Percentiles rank a stretch among this genome's conserved stretches.
phyloP scores from a whole-genome alignment of 768 basidiomycete species.

The Atractiella rhizophila region DNA sequence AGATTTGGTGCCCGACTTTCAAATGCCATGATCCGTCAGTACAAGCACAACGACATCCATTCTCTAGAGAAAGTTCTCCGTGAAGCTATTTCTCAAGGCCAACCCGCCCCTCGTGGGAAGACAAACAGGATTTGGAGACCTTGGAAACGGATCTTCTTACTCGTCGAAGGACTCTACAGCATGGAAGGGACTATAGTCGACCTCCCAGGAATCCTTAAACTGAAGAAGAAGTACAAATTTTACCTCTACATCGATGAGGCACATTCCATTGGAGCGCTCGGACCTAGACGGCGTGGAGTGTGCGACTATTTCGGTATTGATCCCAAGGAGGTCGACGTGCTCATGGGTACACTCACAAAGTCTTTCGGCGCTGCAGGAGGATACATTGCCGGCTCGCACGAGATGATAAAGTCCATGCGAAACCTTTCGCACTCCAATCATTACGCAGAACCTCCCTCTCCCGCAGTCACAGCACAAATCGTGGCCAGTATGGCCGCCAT shows the following conservation, averaged over 20 bases:
- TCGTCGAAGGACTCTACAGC: constrained; percentile 86
- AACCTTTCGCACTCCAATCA: constrained; percentile 45
- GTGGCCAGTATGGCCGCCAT: constrained; percentile 83
- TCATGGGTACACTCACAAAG: constrained; percentile 93
- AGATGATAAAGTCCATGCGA: constrained; percentile 55
- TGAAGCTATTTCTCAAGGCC: constrained; percentile 87
- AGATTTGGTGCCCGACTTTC: constrained; percentile 72
- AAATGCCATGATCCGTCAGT: constrained; percentile 69
- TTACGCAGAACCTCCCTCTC: constrained; percentile 76
- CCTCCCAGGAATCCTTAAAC: constrained; percentile 50
- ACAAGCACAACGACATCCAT: constrained; percentile 89
- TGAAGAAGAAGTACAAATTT: constrained; percentile 96
- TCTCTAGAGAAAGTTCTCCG: constrained; percentile 52
- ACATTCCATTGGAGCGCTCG: constrained; percentile 86
- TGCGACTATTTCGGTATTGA: constrained; percentile 75
- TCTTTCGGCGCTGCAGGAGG: constrained; percentile 82
- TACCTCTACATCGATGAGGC: constrained; percentile 91
- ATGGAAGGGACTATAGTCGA: constrained; percentile 95
- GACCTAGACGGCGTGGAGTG: constrained; percentile 80
- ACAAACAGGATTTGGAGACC: constrained; percentile 95
- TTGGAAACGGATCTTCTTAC: constrained; percentile 90
- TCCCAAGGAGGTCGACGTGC: constrained; percentile 57
- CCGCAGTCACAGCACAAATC: constrained; percentile 72
- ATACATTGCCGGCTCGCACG: constrained; percentile 66
- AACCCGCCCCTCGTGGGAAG: too few relatives aligned